Evolutionary conservation across 164 flowering plant species (phyloP), one percentile per base, ranked within the genome.

Genomic region (Berberis vulgaris): DNA sequence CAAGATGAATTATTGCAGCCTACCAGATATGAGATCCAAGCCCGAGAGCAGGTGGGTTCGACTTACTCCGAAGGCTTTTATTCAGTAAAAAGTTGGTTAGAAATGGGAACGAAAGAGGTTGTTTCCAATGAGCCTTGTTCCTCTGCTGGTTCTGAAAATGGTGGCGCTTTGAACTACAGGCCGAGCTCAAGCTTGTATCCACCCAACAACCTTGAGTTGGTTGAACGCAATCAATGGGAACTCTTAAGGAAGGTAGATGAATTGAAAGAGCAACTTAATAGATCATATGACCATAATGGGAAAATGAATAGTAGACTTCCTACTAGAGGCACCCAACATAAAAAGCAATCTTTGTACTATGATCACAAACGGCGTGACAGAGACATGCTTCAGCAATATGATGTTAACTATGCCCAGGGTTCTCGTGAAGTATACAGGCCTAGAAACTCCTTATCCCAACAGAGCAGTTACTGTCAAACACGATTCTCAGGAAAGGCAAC

Each of bases 231-330:
- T 59, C 83, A 68, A 70, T 52, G 80, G 56, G 83, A 76, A 57
- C 74, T 87, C 67, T 58, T 87, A 69, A 81, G 71, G 64, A 83
- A 82, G 77, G 78, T 87, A 44, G 73, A 73, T 71, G 86, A 86
- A 71, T 71, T 87, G 74, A 79, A 77, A 74, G 81, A 84, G 38
- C 81, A 83, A 63, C 72, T 86, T 54, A 63, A 66, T 56, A 71
- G 70, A 69, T 61, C 76, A 12, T 69, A 71, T 55, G 9, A 47
- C 5, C 60, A 57, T 11, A 68, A 62, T 59, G 71, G 64, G 39
- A 73, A 58, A 52, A 60, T 57, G 26, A 69, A 71, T 64, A 74
- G 57, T 60, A 69, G 67, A 64, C 58, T 66, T 74, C 57, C 77
- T 13, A 11, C 49, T 11, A 65, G 56, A 61, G 43, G 57, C 53